These are phyloP conservation scores for Paramecium biaurelia DNA, from an alignment of 73 alveolate genomes.

Conservation along the genomic window DNA sequence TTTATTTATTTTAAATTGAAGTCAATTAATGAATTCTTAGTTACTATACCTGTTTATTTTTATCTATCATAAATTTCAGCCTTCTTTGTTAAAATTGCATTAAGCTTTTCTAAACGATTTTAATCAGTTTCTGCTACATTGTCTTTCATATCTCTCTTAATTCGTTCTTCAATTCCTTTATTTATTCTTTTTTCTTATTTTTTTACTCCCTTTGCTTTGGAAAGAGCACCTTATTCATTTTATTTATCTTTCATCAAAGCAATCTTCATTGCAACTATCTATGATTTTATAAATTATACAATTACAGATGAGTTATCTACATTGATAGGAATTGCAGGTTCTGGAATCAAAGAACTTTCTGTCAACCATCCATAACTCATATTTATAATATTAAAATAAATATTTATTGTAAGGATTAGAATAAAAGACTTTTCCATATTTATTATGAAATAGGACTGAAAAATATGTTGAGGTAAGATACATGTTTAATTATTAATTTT, in stretches of 20 bases:
- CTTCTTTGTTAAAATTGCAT: not conserved
- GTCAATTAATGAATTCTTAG: conserved; percentile 22
- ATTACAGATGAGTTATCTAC: conserved; percentile 8
- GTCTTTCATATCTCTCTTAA: not conserved
- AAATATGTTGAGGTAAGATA: not conserved
- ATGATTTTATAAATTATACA: not conserved
- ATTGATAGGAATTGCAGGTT: conserved; percentile 26
- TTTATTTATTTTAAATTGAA: not conserved
- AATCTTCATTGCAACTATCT: conserved; percentile 28
- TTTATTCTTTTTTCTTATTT: not conserved
- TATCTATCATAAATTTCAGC: not conserved
- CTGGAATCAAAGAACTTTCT: conserved; percentile 32
- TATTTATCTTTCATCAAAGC: conserved; percentile 15
- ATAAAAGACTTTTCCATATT: not conserved
- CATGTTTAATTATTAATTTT: not conserved
- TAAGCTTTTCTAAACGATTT: not conserved
- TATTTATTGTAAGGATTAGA: not conserved
- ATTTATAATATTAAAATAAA: not conserved
- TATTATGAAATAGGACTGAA: not conserved
- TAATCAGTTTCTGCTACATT: not conserved
- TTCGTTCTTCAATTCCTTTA: conserved; percentile 37
- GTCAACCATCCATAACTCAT: conserved; percentile 37
- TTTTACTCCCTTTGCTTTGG: not conserved
- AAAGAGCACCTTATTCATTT: not conserved
- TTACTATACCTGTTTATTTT: not conserved